Conservation (phyloP, 2,329 filamentous ascomycete genomes). For the Catunica adiposa region DNA sequence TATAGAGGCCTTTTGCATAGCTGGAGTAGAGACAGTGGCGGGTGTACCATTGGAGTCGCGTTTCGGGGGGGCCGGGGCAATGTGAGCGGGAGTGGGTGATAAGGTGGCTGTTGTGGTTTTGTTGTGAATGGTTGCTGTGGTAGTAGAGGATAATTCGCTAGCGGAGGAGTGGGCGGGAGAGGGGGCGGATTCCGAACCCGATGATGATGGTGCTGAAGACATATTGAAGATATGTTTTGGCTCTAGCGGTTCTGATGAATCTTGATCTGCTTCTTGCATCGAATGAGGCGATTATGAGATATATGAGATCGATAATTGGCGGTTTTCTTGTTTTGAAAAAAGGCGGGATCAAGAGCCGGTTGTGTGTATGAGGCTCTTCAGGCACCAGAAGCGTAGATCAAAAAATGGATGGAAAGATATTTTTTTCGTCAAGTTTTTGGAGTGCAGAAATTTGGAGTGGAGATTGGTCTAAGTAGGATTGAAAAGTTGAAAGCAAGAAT, state of each 20-base stretch:
- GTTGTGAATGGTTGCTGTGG: not conserved
- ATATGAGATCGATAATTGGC: not conserved
- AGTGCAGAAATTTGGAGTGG: not conserved
- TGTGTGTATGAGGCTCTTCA: not conserved
- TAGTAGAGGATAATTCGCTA: not conserved
- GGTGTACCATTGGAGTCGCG: not conserved
- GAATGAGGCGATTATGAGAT: not conserved
- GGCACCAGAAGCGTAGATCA: not conserved
- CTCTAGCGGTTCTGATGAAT: not conserved
- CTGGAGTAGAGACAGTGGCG: not conserved
- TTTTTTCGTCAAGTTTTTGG: not conserved
- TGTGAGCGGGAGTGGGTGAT: not conserved
- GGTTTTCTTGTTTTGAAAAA: not conserved
- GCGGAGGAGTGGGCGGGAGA: not conserved
- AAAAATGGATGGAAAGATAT: not conserved
- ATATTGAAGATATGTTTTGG: not conserved
- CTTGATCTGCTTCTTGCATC: constrained; percentile 3
- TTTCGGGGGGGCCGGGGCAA: not conserved
- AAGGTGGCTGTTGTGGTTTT: not conserved
- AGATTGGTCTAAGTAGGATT: not conserved
- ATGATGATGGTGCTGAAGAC: not conserved
- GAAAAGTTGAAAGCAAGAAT: not conserved
- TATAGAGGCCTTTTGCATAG: not conserved
- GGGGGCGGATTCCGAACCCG: not conserved
- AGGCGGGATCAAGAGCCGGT: not conserved